phyloP scores from a whole-genome alignment of 805 yeast genomes.

The Saturnispora besseyi region DNA sequence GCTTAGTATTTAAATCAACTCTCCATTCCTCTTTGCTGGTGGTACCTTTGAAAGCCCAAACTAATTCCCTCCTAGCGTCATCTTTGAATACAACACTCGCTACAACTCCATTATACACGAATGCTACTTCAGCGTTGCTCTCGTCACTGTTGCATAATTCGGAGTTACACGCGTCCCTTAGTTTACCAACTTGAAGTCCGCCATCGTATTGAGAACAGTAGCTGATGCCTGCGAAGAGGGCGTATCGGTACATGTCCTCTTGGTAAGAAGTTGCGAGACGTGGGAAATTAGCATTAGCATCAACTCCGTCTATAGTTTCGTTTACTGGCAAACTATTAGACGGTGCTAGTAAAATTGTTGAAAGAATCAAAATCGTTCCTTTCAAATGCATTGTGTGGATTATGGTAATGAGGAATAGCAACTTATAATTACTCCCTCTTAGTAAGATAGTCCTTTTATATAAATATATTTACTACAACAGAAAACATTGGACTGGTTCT shows the following conservation, averaged over 20 bases:
- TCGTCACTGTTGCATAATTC: neutral
- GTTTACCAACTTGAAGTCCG: neutral
- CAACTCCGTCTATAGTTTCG: neutral
- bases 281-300: neutral
- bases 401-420: too few relatives aligned
- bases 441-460: too few relatives aligned
- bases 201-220: slow-evolving; percentile 1
- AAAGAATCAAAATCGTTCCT: neutral
- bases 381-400: neutral
- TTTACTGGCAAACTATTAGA: neutral
- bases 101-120: slow-evolving; percentile 37
- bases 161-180: neutral
- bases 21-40: slow-evolving; percentile 52
- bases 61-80: slow-evolving; percentile 32
- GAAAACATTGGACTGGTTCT: too few relatives aligned
- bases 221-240: neutral
- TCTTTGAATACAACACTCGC: slow-evolving; percentile 49
- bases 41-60: slow-evolving; percentile 57
- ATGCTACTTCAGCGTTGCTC: neutral
- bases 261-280: neutral
- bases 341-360: neutral
- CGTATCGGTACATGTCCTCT: neutral
- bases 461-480: too few relatives aligned
- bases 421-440: too few relatives aligned
- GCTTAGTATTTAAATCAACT: slow-evolving; percentile 44